phyloP scores from a whole-genome alignment of 2,329 filamentous ascomycete species.

The Thielaviopsis punctulata region DNA sequence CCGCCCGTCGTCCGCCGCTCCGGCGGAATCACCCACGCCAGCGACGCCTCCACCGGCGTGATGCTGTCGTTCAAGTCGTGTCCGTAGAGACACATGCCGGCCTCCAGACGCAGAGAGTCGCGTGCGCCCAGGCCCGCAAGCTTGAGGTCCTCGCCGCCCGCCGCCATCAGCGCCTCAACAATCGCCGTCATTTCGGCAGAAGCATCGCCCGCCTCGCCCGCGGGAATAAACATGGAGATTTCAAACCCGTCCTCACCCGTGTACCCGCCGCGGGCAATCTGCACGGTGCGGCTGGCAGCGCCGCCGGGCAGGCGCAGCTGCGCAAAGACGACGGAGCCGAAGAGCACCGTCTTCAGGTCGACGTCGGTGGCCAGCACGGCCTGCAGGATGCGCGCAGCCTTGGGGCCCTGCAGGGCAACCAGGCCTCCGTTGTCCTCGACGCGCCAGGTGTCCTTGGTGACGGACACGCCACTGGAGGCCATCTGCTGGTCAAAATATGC shows the following conservation, averaged over 20 bases:
- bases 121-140: slow-evolving; percentile 80
- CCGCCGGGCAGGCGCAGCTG: slow-evolving; percentile 44
- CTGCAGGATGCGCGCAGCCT: slow-evolving; percentile 51
- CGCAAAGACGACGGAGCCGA: slow-evolving; percentile 56
- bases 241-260: slow-evolving; percentile 98
- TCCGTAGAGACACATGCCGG: slow-evolving; percentile 99
- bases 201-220: slow-evolving; percentile 38
- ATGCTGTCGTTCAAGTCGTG: slow-evolving; percentile 78
- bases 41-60: slow-evolving; percentile 39
- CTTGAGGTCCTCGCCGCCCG: slow-evolving; percentile 47
- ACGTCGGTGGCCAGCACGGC: slow-evolving; percentile 37
- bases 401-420: slow-evolving; percentile 76
- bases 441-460: slow-evolving; percentile 41
- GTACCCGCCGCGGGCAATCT: slow-evolving; percentile 82
- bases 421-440: slow-evolving; percentile 59
- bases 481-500: slow-evolving; percentile 59
- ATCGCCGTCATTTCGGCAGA: slow-evolving; percentile 29
- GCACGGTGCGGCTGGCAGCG: slow-evolving; percentile 21
- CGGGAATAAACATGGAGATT: slow-evolving; percentile 51
- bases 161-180: slow-evolving; percentile 50
- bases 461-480: slow-evolving; percentile 36
- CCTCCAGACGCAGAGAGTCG: slow-evolving; percentile 84
- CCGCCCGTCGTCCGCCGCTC: slow-evolving; percentile 47
- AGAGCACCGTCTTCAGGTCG: slow-evolving; percentile 55
- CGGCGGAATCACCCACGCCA: slow-evolving; percentile 70